Evolutionary conservation across 2,329 filamentous ascomycete species (phyloP).

Genomic region (Grosmannia huntii): DNA sequence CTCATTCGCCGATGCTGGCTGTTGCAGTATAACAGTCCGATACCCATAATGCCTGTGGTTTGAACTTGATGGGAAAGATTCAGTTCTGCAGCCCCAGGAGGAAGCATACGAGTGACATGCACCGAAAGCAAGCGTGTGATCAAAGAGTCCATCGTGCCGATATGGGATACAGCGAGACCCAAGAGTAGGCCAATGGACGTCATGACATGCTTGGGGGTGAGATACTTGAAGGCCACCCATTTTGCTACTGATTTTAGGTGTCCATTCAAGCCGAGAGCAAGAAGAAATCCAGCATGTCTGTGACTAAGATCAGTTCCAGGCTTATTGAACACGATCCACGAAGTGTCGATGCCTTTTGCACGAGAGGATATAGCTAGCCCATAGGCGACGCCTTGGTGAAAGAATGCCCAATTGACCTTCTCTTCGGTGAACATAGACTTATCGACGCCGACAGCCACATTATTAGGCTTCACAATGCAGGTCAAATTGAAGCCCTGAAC

Average conservation of each 20-base stretch:
- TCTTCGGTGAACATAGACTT: slow-evolving; percentile 81
- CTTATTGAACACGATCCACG: slow-evolving; percentile 98
- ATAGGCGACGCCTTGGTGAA: slow-evolving; percentile 90
- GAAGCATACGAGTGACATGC: slow-evolving; percentile 89
- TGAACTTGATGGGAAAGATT: slow-evolving; percentile 89
- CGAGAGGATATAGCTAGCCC: slow-evolving; percentile 81
- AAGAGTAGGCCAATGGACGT: slow-evolving; percentile 92
- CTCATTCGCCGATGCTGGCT: slow-evolving; percentile 98
- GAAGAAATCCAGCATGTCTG: slow-evolving; percentile 85
- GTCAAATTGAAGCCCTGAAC: slow-evolving; percentile 85
- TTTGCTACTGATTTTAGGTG: slow-evolving; percentile 91
- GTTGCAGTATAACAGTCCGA: slow-evolving; percentile 84
- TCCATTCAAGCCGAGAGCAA: slow-evolving; percentile 84
- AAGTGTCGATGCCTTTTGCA: slow-evolving; percentile 90
- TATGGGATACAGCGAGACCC: slow-evolving; percentile 81
- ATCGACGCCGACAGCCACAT: slow-evolving; percentile 88
- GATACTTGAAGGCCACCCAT: slow-evolving; percentile 97
- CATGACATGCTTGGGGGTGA: slow-evolving; percentile 99
- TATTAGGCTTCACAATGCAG: slow-evolving; percentile 82
- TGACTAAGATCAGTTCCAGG: slow-evolving; percentile 77
- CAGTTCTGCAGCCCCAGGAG: slow-evolving; percentile 80
- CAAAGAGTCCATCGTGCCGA: slow-evolving; percentile 94
- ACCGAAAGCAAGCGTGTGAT: slow-evolving; percentile 90
- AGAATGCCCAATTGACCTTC: slow-evolving; percentile 97
- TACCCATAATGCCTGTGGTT: slow-evolving; percentile 93